Evolutionary conservation across 352 stramenopile genomes (phyloP).

Genomic region (Phytophthora capsici): DNA sequence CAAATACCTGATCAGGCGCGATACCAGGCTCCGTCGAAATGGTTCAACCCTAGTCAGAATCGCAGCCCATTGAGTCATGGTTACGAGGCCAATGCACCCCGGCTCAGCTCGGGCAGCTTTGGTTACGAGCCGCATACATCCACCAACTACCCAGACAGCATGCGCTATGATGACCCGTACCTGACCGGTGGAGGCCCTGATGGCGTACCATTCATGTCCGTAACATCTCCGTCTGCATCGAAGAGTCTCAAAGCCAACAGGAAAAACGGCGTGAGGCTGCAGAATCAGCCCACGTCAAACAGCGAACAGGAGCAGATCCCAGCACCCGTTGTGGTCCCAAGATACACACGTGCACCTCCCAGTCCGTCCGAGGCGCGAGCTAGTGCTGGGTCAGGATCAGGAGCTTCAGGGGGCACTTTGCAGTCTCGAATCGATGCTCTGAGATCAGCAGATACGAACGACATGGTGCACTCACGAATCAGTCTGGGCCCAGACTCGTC

Average conservation of each 20-base stretch:
- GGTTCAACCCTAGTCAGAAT: slow-evolving; percentile 23
- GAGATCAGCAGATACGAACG: slow-evolving; percentile 45
- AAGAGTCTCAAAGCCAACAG: slow-evolving; percentile 30
- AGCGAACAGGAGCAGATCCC: slow-evolving; percentile 18
- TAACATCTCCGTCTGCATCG: slow-evolving; percentile 43
- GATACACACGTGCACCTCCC: slow-evolving; percentile 33
- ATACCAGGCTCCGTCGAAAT: slow-evolving; percentile 34
- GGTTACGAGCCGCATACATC: slow-evolving; percentile 19
- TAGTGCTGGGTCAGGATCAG: slow-evolving; percentile 18
- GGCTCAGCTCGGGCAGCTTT: slow-evolving; percentile 26
- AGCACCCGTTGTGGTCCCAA: slow-evolving; percentile 34
- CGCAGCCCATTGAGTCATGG: slow-evolving; percentile 21
- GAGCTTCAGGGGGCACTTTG: slow-evolving; percentile 40
- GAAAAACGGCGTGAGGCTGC: slow-evolving; percentile 19
- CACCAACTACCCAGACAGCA: slow-evolving; percentile 37
- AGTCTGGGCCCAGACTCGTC: slow-evolving; percentile 34
- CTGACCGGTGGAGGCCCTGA: slow-evolving; percentile 25
- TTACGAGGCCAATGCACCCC: slow-evolving; percentile 29
- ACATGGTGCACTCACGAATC: slow-evolving; percentile 62
- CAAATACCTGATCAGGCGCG: slow-evolving; percentile 7
- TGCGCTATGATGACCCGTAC: slow-evolving; percentile 43
- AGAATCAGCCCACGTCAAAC: slow-evolving; percentile 14
- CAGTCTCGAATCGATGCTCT: slow-evolving; percentile 71
- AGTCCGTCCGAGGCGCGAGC: slow-evolving; percentile 24
- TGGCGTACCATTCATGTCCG: slow-evolving; percentile 48